Evolutionary conservation across 352 stramenopile species (phyloP).

Genomic region (Globisporangium apiculatum): DNA sequence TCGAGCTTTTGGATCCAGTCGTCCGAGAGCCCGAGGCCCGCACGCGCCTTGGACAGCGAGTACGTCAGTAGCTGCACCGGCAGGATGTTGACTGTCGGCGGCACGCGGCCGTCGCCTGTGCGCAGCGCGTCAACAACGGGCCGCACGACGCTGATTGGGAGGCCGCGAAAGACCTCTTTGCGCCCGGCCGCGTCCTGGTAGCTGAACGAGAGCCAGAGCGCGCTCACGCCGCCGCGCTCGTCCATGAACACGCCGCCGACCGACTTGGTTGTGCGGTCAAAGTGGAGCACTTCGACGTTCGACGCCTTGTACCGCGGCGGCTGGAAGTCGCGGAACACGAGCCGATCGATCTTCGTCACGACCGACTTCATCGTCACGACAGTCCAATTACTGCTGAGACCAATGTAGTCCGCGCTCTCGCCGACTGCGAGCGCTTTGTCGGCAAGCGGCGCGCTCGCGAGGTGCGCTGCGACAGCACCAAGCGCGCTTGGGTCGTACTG

Average conservation of each 20-base stretch:
- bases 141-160: constrained; percentile 58
- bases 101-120: constrained; percentile 24
- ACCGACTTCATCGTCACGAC: constrained; percentile 84
- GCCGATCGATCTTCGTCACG: constrained; percentile 76
- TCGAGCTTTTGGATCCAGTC: constrained; percentile 83
- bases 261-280: constrained; percentile 85
- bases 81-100: constrained; percentile 52
- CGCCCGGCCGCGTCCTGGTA: constrained; percentile 71
- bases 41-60: constrained; percentile 80
- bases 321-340: constrained; percentile 80
- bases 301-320: constrained; percentile 78
- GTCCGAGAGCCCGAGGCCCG: constrained; percentile 77
- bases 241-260: constrained; percentile 85
- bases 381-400: constrained; percentile 80
- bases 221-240: constrained; percentile 55
- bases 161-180: constrained; percentile 82
- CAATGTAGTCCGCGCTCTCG: constrained; percentile 76
- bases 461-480: constrained; percentile 46
- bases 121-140: constrained; percentile 60
- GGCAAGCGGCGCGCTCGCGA: constrained; percentile 53
- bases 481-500: constrained; percentile 81
- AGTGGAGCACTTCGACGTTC: constrained; percentile 84
- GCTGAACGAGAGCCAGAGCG: constrained; percentile 83
- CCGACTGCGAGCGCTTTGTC: constrained; percentile 64
- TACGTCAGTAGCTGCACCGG: constrained; percentile 76